Percentiles rank a stretch among this genome's conserved stretches.
These are phyloP conservation scores for Galerina marginata DNA, from an alignment of 768 basidiomycete species.

Conservation along the genomic window DNA sequence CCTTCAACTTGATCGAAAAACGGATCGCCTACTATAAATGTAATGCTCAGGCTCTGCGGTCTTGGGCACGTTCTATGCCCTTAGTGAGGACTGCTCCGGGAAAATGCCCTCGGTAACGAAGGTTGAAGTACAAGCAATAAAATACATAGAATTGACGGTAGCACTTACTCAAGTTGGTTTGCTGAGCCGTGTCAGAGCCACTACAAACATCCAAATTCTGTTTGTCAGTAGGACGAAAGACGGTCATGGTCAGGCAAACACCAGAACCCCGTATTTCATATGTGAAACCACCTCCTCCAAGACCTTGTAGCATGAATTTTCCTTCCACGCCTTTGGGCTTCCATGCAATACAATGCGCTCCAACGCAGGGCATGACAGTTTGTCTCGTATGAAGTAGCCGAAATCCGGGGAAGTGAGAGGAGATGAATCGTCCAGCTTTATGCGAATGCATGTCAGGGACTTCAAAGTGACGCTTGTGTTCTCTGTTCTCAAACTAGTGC, in stretches of 20 bases:
- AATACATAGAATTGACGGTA: too few species aligned
- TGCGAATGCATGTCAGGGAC: slow-evolving; percentile 4
- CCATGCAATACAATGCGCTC: slow-evolving; percentile 9
- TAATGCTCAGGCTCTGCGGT: too few species aligned
- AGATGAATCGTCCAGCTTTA: slow-evolving; percentile 1
- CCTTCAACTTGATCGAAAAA: too few species aligned
- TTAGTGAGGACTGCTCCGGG: too few species aligned
- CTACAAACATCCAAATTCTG: too few species aligned
- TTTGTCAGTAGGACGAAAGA: too few species aligned
- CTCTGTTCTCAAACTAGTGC: background rate
- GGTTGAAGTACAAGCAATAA: too few species aligned
- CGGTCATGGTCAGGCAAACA: background rate
- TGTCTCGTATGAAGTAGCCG: background rate
- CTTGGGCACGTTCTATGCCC: too few species aligned
- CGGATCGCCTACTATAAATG: too few species aligned
- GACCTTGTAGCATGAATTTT: background rate
- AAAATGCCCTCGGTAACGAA: too few species aligned
- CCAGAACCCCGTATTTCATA: background rate
- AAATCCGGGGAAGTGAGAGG: background rate
- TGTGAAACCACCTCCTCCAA: slow-evolving; percentile 2
- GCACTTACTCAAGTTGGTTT: too few species aligned
- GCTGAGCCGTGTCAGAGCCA: too few species aligned
- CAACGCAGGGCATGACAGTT: slow-evolving; percentile 3
- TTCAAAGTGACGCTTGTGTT: background rate
- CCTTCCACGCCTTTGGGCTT: background rate